Conservation (phyloP, 2,329 filamentous ascomycete genomes). For the Alternaria brassicae region DNA sequence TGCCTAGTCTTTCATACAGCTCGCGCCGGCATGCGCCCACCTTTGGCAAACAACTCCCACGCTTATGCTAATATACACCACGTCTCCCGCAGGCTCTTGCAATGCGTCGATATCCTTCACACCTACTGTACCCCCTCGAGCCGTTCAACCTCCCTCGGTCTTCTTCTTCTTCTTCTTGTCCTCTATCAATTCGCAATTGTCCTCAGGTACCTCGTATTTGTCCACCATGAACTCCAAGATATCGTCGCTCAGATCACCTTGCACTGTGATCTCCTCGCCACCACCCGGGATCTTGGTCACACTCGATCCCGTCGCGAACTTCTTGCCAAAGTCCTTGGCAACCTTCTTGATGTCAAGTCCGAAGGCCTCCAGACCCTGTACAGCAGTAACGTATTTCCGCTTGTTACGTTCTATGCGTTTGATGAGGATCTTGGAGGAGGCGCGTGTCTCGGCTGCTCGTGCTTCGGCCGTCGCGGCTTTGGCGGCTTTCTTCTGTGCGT, state of each 20-base stretch:
- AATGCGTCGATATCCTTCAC: neutral
- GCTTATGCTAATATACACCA: conserved; percentile 3
- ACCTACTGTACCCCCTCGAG: neutral
- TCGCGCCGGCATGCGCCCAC: neutral
- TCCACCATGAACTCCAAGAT: conserved; percentile 89
- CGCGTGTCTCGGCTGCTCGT: conserved; percentile 82
- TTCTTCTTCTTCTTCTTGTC: conserved; percentile 96
- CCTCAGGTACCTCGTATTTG: conserved; percentile 89
- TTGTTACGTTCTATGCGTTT: conserved; percentile 99
- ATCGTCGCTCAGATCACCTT: conserved; percentile 95
- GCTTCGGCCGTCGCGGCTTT: conserved; percentile 89
- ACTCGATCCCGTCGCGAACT: conserved; percentile 92
- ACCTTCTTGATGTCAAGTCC: conserved; percentile 94
- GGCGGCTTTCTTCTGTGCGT: conserved; percentile 94
- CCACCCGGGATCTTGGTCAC: conserved; percentile 88
- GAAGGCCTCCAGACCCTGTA: conserved; percentile 89
- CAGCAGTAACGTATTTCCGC: conserved; percentile 92
- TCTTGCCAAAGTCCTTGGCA: conserved; percentile 96
- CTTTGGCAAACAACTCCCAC: neutral
- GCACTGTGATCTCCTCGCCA: conserved; percentile 95
- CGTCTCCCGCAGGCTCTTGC: neutral
- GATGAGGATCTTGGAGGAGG: conserved; percentile 82
- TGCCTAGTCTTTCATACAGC: neutral
- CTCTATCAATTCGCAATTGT: conserved; percentile 93
- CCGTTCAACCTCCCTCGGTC: conserved; percentile 26